A percentile compares a stretch with the other conserved stretches of the same genome.
phyloP scores from a whole-genome alignment of 2,329 filamentous ascomycete species.

The Fusarium sambucinum region DNA sequence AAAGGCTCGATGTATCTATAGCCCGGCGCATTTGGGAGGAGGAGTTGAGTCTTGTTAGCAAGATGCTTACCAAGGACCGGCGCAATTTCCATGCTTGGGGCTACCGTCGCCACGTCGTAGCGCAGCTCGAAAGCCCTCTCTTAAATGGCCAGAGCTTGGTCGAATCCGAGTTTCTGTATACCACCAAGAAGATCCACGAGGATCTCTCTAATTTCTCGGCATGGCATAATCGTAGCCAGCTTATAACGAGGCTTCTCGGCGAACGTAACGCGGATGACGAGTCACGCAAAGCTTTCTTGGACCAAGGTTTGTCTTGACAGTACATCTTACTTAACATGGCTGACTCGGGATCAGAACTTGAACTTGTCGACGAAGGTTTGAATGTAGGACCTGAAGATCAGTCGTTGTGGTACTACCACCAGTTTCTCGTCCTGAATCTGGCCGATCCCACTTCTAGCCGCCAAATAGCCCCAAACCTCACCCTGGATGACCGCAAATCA shows the following conservation, averaged over 20 bases:
- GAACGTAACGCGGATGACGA: slow-evolving; percentile 74
- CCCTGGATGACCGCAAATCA: slow-evolving; percentile 68
- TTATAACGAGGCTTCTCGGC: slow-evolving; percentile 80
- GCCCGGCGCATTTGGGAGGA: slow-evolving; percentile 82
- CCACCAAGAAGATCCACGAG: slow-evolving; percentile 85
- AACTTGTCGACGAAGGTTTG: slow-evolving; percentile 79
- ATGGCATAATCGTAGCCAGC: slow-evolving; percentile 90
- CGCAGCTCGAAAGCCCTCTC: slow-evolving; percentile 73
- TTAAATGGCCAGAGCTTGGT: slow-evolving; percentile 72
- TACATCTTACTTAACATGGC: not conserved
- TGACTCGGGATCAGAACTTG: slow-evolving; percentile 69
- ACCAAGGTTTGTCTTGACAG: slow-evolving; percentile 67
- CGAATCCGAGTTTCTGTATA: slow-evolving; percentile 88
- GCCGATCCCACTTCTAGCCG: slow-evolving; percentile 61
- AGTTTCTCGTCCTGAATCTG: slow-evolving; percentile 82
- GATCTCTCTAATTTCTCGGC: slow-evolving; percentile 97
- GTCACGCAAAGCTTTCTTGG: slow-evolving; percentile 76
- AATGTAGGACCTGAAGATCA: slow-evolving; percentile 95
- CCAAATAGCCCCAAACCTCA: slow-evolving; percentile 74
- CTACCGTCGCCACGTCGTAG: slow-evolving; percentile 84
- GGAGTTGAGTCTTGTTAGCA: slow-evolving; percentile 84
- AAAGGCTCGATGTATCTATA: slow-evolving; percentile 66
- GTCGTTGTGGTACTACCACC: slow-evolving; percentile 97
- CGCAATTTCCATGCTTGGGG: slow-evolving; percentile 98
- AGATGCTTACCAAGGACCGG: slow-evolving; percentile 88